Conservation (phyloP, 768 basidiomycete species). For the Dentipellis fragilis region DNA sequence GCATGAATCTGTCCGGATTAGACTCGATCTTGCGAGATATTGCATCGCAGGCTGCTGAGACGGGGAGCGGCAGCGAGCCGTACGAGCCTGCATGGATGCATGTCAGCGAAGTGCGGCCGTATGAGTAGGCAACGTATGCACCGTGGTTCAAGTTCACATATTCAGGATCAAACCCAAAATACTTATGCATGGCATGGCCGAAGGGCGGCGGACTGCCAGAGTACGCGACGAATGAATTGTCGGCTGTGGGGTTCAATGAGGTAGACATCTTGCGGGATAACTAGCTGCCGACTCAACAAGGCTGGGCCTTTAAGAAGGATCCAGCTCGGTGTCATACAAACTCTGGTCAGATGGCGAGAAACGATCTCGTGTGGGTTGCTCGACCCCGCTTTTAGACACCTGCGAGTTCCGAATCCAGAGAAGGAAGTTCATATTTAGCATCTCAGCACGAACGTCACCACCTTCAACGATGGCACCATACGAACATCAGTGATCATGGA, state of each 20-base stretch:
- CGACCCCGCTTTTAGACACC: no score
- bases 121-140: conserved; percentile 15
- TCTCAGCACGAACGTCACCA: no score
- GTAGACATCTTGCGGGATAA: no score
- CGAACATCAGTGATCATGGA: no score
- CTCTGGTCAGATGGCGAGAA: no score
- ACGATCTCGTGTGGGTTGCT: no score
- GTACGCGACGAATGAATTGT: background rate
- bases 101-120: background rate
- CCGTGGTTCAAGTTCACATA: conserved; percentile 63
- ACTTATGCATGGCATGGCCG: conserved; percentile 43
- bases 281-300: no score
- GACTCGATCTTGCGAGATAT: conserved; percentile 35
- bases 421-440: no score
- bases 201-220: conserved; percentile 31
- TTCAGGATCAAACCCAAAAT: conserved; percentile 45
- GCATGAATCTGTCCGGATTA: conserved; percentile 51
- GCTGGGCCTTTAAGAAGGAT: no score
- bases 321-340: no score
- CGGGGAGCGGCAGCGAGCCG: conserved; percentile 45
- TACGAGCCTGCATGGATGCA: conserved; percentile 39
- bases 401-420: no score
- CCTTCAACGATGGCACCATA: no score
- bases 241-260: background rate
- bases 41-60: conserved; percentile 34